phyloP scores from a whole-genome alignment of 2,329 filamentous ascomycete genomes.

The Monilinia fructicola region DNA sequence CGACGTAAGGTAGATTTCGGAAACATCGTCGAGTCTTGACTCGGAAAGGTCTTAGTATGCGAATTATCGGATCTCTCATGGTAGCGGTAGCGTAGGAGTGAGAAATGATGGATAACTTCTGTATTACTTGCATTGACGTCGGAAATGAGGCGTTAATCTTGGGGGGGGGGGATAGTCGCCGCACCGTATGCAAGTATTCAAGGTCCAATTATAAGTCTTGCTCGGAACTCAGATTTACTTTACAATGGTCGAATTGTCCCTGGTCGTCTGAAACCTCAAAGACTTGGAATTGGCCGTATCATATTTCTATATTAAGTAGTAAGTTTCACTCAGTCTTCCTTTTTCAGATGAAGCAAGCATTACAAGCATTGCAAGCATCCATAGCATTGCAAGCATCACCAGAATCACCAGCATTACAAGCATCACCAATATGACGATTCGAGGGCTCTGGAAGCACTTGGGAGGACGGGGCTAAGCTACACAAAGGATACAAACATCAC shows the following conservation, averaged over 20 bases:
- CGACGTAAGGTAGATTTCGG: neutral
- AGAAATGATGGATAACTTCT: neutral
- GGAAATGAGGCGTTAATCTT: slow-evolving; percentile 18
- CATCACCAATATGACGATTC: too few relatives aligned
- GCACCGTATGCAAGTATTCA: neutral
- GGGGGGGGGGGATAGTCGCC: too few relatives aligned
- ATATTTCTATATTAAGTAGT: neutral
- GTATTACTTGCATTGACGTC: slow-evolving; percentile 13
- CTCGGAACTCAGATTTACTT: neutral
- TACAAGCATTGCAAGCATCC: neutral
- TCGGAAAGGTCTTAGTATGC: neutral
- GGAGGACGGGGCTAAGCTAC: neutral
- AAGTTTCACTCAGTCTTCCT: slow-evolving; percentile 3
- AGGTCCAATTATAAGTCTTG: neutral
- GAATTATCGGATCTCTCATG: neutral
- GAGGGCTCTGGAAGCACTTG: neutral
- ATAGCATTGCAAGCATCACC: neutral
- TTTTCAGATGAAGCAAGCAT: slow-evolving; percentile 9
- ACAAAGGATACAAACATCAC: neutral
- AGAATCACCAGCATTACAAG: too few relatives aligned
- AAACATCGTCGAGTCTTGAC: neutral
- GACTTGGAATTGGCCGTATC: neutral
- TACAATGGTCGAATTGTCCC: neutral
- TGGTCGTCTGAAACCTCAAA: neutral
- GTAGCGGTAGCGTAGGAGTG: neutral